Evolutionary conservation across 805 yeast species (phyloP), one percentile per base, ranked within the genome.

Genomic region (Metschnikowia sp.): DNA sequence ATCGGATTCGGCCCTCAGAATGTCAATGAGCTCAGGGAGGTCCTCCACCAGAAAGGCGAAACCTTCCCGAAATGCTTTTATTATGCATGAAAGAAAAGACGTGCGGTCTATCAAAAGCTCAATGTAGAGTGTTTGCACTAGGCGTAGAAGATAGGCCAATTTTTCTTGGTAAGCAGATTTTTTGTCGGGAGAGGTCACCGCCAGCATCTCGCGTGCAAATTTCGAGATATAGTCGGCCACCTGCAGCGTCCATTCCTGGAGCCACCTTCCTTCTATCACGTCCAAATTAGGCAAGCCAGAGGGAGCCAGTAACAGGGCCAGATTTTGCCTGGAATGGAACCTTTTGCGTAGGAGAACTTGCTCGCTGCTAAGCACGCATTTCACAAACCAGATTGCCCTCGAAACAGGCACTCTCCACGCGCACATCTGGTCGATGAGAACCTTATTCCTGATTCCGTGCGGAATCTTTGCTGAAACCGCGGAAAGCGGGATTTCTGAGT

Each of bases 361-460:
- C 44, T 63, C 66, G 52, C 90, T 86, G 10, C 87, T 83, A 22
- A 91, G 83, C 3, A 91, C 88, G 64, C 97, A 88, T 53, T 88
- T 81, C 3, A 92, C 86, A 50, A 94, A 77, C 99, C 99, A 92
- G 2, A 92, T 65, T 0, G 97, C 96, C 50, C 97, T 72, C n/a
- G 78, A 62, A 2, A 86, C 69, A 0, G 98, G 97, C 0, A 92
- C 83, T 32, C 70, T 68, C 58, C 84, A 83, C 22, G 69, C 59
- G 50, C 85, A 77, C 53, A 95, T 77, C 50, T 84, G 87, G 52
- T 90, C 97, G 3, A 92, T 62, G 15, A 92, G 70, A 1, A 77
- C 75, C 54, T 81, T 80, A 61, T 88, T 86, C 53, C 91, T 74
- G 19, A 91, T 79, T 0, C 97, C 97, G 62, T 92, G 97, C 0